Conservation (phyloP, 306 rosid genomes). For the Quercus robur region DNA sequence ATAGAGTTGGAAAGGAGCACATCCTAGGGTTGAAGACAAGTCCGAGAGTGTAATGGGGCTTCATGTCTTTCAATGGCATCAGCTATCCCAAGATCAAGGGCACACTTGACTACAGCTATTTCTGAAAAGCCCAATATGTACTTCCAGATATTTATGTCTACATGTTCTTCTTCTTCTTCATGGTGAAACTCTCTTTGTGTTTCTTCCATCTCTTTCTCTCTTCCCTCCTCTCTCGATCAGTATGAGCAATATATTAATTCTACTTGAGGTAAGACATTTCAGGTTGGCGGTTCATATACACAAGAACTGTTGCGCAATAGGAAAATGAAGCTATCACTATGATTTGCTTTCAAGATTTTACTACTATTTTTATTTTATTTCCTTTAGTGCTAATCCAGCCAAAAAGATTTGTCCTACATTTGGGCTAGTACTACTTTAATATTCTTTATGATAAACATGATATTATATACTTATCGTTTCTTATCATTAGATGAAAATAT, state of each 20-base stretch:
- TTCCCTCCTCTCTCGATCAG: neutral
- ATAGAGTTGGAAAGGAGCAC: constrained; percentile 23
- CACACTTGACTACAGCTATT: constrained; percentile 56
- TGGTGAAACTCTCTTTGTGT: neutral
- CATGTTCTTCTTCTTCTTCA: constrained; percentile 34
- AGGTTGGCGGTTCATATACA: neutral
- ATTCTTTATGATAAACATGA: no score
- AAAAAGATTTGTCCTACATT: neutral
- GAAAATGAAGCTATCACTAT: neutral
- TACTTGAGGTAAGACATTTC: neutral
- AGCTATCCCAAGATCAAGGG: constrained; percentile 61
- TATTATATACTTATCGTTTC: no score
- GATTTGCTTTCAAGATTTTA: neutral
- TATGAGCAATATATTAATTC: neutral
- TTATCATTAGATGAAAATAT: no score
- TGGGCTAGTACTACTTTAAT: neutral
- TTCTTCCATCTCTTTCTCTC: constrained; percentile 9
- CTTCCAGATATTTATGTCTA: constrained; percentile 34
- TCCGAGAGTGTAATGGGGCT: constrained; percentile 46
- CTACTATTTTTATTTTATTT: neutral
- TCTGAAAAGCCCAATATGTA: constrained; percentile 57
- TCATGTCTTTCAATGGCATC: constrained; percentile 55
- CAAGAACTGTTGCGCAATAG: neutral
- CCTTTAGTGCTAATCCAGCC: neutral
- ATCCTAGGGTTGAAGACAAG: constrained; percentile 36